Percentiles rank a stretch among this genome's conserved stretches.
Conservation (phyloP, 148 eudicot genomes). For the Fagopyrum tataricum region DNA sequence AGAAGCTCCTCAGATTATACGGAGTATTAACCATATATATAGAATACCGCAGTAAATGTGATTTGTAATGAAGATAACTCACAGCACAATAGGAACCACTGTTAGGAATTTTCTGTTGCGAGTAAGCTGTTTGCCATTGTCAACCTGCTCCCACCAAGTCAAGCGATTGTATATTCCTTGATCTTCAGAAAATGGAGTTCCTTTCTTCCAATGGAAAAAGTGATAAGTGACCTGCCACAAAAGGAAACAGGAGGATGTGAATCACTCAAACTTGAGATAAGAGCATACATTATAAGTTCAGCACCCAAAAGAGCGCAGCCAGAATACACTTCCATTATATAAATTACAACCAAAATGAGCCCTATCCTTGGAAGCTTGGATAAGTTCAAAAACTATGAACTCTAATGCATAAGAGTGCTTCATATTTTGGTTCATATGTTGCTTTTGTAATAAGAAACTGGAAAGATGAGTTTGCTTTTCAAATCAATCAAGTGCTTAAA, state of each 20-base stretch:
- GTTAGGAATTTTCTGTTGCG: slow-evolving; percentile 87
- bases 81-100: slow-evolving; percentile 89
- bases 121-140: slow-evolving; percentile 91
- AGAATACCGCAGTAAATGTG: neutral
- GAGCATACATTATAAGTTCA: neutral
- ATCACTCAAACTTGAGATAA: slow-evolving; percentile 5
- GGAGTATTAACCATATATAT: neutral
- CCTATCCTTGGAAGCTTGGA: neutral
- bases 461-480: neutral
- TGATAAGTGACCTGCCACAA: slow-evolving; percentile 67
- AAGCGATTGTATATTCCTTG: slow-evolving; percentile 87
- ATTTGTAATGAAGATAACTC: slow-evolving; percentile 26
- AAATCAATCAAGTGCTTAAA: neutral
- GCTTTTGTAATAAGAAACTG: neutral
- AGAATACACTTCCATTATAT: neutral
- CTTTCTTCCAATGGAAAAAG: slow-evolving; percentile 91
- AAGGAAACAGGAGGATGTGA: neutral
- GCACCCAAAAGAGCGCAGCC: neutral
- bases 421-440: neutral
- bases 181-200: slow-evolving; percentile 94
- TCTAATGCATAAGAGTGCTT: neutral
- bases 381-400: neutral
- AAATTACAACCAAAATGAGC: neutral
- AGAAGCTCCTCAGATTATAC: neutral
- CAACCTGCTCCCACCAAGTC: slow-evolving; percentile 98